Conservation (phyloP, 371 early-diverging fungal genomes). For the Fennellomyces sp. region DNA sequence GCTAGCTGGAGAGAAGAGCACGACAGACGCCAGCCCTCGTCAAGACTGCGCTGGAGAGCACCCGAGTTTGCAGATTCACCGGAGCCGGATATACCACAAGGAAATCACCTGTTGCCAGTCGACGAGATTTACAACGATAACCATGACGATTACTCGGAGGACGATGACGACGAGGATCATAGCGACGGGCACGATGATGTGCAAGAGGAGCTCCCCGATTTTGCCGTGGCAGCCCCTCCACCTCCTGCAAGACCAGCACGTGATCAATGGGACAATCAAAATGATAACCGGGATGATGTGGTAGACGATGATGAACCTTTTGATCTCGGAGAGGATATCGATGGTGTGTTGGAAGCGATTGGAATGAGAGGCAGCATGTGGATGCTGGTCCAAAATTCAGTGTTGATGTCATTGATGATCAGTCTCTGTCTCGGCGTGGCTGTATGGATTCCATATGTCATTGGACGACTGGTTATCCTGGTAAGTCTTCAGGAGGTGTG, state of each 20-base stretch:
- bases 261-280: constrained; percentile 17
- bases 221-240: neutral
- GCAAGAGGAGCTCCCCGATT: neutral
- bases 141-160: neutral
- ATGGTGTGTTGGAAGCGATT: constrained; percentile 85
- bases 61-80: constrained; percentile 13
- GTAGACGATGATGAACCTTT: constrained; percentile 53
- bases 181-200: neutral
- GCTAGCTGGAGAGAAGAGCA: constrained; percentile 16
- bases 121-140: neutral
- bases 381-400: constrained; percentile 77
- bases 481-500: constrained; percentile 23
- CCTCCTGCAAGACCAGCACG: constrained; percentile 2
- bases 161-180: neutral
- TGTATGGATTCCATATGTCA: constrained; percentile 76
- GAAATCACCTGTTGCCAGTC: neutral
- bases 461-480: constrained; percentile 62
- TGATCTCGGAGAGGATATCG: constrained; percentile 69
- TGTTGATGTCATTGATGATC: constrained; percentile 77
- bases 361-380: constrained; percentile 87
- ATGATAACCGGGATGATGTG: constrained; percentile 23
- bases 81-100: neutral
- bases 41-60: constrained; percentile 17
- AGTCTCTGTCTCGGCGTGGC: constrained; percentile 69
- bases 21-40: constrained; percentile 9